Base-by-base conservation (phyloP, 1,284 basidiomycete species). In the Nidula niveotomentosa region DNA sequence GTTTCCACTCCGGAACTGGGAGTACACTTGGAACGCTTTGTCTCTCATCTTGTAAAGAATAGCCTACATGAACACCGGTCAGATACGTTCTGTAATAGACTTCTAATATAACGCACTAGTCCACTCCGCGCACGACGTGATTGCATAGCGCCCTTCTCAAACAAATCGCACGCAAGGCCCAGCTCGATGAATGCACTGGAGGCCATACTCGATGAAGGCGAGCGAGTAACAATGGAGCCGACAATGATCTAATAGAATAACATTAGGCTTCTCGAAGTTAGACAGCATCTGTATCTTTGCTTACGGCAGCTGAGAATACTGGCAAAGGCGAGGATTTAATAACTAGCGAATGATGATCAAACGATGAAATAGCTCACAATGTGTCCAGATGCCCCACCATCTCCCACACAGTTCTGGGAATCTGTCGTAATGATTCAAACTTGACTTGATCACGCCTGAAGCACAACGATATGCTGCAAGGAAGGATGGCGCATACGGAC, bases 401-500 rank as follows among this genome's bases (percentile, higher is more conserved):
- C 83, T 71, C 47, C 72, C 64, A 59, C 78, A 81, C 15, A 85
- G 67, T 17, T 80, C 77, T 3, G 83, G 82, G 52, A 80, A 80
- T 57, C 77, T 72, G 49, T 83, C 78, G 52, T 74, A 79, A 58
- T 82, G 78, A 56, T 79, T 74, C 36, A 76, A 58, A 56, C 67
- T 76, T 1, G 76, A 74, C 65, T 83, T 84, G 56, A 85, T 81
- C 12, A 77, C 73, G n/a, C 76, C 76, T 15, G 83, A 84, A 23
- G 83, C 83, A 60, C 81, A 83, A 57, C 83, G 74, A 61, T 85
- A 86, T 44, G 83, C 79, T 8, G 84, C 83, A 33, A 86, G 72
- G 62, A 85, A 85, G 2, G 84, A 86, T 0, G 84, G 85, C 3
- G 85, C 82, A 56, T 81, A 86, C 6, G 81, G 80, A 60, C 84